These are phyloP conservation scores for Saccharomycopsis lassenensis DNA, from an alignment of 805 yeast species.

Conservation along the genomic window DNA sequence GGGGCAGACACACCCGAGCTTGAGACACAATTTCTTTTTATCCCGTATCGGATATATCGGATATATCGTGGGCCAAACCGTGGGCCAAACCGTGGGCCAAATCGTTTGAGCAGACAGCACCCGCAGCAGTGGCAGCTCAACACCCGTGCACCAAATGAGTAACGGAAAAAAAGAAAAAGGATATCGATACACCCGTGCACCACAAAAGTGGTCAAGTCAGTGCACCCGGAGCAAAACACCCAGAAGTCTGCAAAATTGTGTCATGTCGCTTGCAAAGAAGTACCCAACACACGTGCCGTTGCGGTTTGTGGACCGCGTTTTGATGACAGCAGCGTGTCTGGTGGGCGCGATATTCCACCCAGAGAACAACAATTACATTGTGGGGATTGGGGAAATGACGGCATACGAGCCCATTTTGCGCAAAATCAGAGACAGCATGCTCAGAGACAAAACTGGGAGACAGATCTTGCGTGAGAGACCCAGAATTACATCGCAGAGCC, in stretches of 20 bases:
- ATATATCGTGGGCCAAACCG: too few species aligned
- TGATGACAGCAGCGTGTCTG: conserved; percentile 64
- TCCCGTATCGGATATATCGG: too few species aligned
- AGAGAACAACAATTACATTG: conserved; percentile 62
- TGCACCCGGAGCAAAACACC: too few species aligned
- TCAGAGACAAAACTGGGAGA: conserved; percentile 66
- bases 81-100: conserved; percentile 1
- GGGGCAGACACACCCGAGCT: too few species aligned
- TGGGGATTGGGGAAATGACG: conserved; percentile 83
- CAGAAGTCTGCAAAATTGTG: too few species aligned
- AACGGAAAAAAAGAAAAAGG: conserved; percentile 1
- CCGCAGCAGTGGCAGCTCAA: not conserved
- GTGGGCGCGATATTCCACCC: conserved; percentile 71
- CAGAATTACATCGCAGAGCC: conserved; percentile 60
- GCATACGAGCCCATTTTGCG: conserved; percentile 62
- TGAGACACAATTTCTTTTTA: conserved; percentile 2
- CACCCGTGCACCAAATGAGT: too few species aligned
- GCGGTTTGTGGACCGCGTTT: conserved; percentile 44
- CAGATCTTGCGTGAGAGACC: conserved; percentile 72
- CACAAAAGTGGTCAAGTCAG: too few species aligned
- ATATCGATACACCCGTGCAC: too few species aligned
- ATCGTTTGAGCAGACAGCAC: not conserved
- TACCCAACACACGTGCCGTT: conserved; percentile 79
- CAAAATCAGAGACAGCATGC: conserved; percentile 59
- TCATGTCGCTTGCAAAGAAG: conserved; percentile 6